Evolutionary conservation across 23 red algal species (phyloP).

Genomic region (Gracilaria caudata): DNA sequence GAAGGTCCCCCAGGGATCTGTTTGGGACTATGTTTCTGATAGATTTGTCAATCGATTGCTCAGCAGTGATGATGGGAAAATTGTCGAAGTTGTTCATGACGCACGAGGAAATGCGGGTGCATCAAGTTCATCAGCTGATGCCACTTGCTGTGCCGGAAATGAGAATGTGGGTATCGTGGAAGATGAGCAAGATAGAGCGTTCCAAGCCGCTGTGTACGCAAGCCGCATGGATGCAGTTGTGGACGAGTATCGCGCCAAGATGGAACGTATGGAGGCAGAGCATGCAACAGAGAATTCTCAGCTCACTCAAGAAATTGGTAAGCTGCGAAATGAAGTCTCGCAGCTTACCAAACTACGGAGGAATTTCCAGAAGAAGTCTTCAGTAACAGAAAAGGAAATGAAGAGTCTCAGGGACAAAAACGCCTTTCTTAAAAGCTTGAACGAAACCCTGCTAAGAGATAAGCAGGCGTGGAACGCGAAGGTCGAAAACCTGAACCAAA

Average conservation of each 20-base stretch:
- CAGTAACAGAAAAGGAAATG: conserved; percentile 50
- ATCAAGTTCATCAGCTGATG: conserved; percentile 19
- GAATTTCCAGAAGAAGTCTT: conserved; percentile 18
- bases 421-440: conserved; percentile 75
- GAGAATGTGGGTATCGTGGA: conserved; percentile 40
- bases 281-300: conserved; percentile 12
- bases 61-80: conserved; percentile 78
- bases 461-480: conserved; percentile 61
- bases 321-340: conserved; percentile 33
- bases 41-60: conserved; percentile 90
- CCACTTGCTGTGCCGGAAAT: conserved; percentile 22
- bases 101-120: conserved; percentile 6
- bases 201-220: conserved; percentile 73
- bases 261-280: conserved; percentile 49
- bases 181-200: conserved; percentile 56
- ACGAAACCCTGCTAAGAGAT: conserved; percentile 79
- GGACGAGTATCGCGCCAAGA: conserved; percentile 43
- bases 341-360: conserved; percentile 23
- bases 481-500: conserved; percentile 22
- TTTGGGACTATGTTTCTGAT: conserved; percentile 92
- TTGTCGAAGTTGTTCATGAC: conserved; percentile 62
- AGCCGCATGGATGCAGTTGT: conserved; percentile 62
- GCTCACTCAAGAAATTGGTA: conserved; percentile 17
- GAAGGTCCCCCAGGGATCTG: conserved; percentile 66
- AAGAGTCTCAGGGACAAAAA: conserved; percentile 70